A percentile compares a stretch with the other conserved stretches of the same genome.
phyloP scores from a whole-genome alignment of 2,329 filamentous ascomycete species.

The Chalaropsis ovoidea region DNA sequence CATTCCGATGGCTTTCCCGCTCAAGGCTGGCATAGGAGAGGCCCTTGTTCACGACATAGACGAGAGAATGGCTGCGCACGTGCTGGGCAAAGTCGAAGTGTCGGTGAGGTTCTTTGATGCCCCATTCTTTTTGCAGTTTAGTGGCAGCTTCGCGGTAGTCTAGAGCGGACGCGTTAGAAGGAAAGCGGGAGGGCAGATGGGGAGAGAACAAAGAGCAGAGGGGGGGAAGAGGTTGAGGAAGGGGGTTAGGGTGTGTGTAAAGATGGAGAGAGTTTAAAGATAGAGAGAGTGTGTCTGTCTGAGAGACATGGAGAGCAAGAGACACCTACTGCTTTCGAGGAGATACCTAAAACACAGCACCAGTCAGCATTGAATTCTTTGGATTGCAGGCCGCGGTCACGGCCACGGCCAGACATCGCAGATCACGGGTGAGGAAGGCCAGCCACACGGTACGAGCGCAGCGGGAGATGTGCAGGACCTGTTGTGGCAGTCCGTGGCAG shows the following conservation, averaged over 20 bases:
- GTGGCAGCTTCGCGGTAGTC: conserved; percentile 58
- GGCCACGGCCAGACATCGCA: neutral
- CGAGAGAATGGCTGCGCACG: conserved; percentile 54
- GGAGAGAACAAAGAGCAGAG: neutral
- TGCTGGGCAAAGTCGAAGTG: conserved; percentile 54
- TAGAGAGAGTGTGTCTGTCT: neutral
- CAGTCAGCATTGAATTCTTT: conserved; percentile 22
- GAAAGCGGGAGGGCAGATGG: neutral
- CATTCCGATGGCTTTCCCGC: conserved; percentile 42
- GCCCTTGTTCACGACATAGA: conserved; percentile 53
- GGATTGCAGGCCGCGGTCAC: neutral
- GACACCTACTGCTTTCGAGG: conserved; percentile 51
- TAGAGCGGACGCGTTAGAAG: conserved; percentile 31
- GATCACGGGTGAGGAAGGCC: neutral
- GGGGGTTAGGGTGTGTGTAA: neutral
- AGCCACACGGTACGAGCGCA: neutral
- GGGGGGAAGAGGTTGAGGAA: neutral
- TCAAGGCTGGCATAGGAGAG: conserved; percentile 52
- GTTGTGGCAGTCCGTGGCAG: no score
- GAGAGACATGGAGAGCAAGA: neutral
- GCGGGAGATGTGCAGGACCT: neutral
- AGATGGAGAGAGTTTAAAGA: no score
- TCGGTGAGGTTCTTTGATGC: conserved; percentile 51
- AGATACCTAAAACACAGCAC: conserved; percentile 41
- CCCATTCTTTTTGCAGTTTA: conserved; percentile 60